phyloP scores from a whole-genome alignment of 352 stramenopile species.

The Phytophthora palmivora region DNA sequence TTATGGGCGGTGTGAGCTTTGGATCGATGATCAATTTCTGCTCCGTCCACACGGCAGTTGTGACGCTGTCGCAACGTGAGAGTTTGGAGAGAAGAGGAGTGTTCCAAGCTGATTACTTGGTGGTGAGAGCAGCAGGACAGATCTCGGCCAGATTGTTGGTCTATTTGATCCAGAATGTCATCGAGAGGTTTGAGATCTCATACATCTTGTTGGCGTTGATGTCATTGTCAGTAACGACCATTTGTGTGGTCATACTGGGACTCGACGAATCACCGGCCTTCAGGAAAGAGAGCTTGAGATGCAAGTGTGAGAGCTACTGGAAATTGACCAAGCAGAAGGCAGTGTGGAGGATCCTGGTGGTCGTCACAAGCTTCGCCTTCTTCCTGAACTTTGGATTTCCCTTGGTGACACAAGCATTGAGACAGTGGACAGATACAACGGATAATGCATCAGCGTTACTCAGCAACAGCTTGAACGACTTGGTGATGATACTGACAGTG shows the following conservation, averaged over 20 bases:
- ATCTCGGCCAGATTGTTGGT: constrained; percentile 37
- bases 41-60: constrained; percentile 54
- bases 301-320: constrained; percentile 62
- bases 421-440: constrained; percentile 41
- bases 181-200: constrained; percentile 24
- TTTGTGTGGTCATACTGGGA: constrained; percentile 32
- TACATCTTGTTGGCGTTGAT: constrained; percentile 45
- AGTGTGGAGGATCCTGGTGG: constrained; percentile 50
- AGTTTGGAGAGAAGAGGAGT: constrained; percentile 43
- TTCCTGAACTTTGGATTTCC: constrained; percentile 56
- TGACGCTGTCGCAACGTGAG: constrained; percentile 58
- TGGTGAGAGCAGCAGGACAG: constrained; percentile 38
- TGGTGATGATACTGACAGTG: constrained; percentile 48
- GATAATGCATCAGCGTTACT: constrained; percentile 34
- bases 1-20: constrained; percentile 49
- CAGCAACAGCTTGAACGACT: constrained; percentile 36
- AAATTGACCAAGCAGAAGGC: constrained; percentile 64
- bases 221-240: constrained; percentile 33
- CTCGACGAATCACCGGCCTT: constrained; percentile 28
- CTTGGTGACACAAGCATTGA: constrained; percentile 33
- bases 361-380: constrained; percentile 55
- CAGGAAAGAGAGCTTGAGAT: constrained; percentile 34
- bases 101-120: constrained; percentile 61
- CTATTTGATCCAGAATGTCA: constrained; percentile 37
- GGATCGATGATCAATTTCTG: constrained; percentile 66